Base-by-base conservation (phyloP, 768 basidiomycete genomes). In the Lentinus tigrinus region DNA sequence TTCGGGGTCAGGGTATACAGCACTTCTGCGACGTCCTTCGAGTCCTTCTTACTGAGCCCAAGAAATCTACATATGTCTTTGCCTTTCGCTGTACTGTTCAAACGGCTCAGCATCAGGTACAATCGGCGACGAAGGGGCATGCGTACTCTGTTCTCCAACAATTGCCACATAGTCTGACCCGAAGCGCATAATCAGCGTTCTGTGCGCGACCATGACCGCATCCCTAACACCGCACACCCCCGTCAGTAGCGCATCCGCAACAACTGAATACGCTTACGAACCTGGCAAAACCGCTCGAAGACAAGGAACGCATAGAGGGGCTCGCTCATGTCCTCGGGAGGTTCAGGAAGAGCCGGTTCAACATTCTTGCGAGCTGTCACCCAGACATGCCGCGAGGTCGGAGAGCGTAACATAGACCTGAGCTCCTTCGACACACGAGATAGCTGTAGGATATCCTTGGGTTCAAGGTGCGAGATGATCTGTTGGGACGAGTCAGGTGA, bases 361-460 rank as follows among this genome's bases (percentile, higher is more conserved):
- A 63, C 31, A 19, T 57, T 54, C n/a, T 27, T 42, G n/a, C 63
- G 53, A 17, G 67, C 67, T 0, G 52, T 51, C 4, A 47, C 28
- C 68, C 68, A 69, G 19, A 65, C 58, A 16, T 54, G 47, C 31
- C 57, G 48, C 7, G 65, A 53, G 1, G 16, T 52, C 49, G 1
- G 31, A 31, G 11, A 31, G n/a, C n/a, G 31, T 31, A 31, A 11
- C 31, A 31, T 1, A 11, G 31, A 6, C 11, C 31, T 6, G 31
- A 31, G 31, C 31, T 31, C 31, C 31, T 31, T 31, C 7, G 57
- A 60, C 1, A 56, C 37, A 34, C 67, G 60, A 0, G 67, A 40
- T 2, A 69, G 58, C 3, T 59, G 57, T 14, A 69, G 52, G 23
- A 69, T 42, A 47, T 69, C 67, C 21, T 63, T 17, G 5, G 67